These are phyloP conservation scores for Pleurotus tuber-regium DNA, from an alignment of 768 basidiomycete species.

Conservation along the genomic window DNA sequence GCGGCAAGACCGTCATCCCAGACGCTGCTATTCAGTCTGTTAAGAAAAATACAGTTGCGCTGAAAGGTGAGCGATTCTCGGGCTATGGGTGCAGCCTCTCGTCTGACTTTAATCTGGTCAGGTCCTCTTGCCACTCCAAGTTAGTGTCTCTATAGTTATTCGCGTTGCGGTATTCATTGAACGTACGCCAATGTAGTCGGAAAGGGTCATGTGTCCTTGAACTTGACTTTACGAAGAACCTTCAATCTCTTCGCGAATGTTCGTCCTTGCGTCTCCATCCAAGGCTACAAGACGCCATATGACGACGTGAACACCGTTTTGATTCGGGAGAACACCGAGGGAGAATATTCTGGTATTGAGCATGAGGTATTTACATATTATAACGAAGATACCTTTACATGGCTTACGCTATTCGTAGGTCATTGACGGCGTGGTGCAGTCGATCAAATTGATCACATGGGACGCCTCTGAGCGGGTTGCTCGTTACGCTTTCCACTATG, in stretches of 20 bases:
- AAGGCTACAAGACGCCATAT: constrained; percentile 97
- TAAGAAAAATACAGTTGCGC: constrained; percentile 95
- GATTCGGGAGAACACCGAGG: constrained; percentile 99
- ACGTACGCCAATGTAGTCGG: constrained; percentile 60
- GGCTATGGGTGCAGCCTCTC: too few relatives aligned
- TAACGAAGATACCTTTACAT: too few relatives aligned
- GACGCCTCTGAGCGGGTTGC: constrained; percentile 98
- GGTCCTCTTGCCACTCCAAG: constrained; percentile 97
- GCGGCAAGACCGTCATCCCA: constrained; percentile 96
- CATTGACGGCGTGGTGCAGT: constrained; percentile 97
- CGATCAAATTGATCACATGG: constrained; percentile 99
- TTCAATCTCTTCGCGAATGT: constrained; percentile 99
- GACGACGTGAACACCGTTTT: constrained; percentile 97
- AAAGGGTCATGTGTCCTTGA: constrained; percentile 98
- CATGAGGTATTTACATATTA: constrained; percentile 72
- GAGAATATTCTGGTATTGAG: constrained; percentile 99
- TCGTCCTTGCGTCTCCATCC: constrained; percentile 91
- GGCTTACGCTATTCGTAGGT: too few relatives aligned
- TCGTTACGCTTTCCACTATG: constrained; percentile 97
- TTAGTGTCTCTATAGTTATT: constrained; percentile 36
- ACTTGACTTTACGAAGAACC: constrained; percentile 93
- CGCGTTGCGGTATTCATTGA: background rate
- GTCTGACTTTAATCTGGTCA: too few relatives aligned
- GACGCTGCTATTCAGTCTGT: constrained; percentile 88
- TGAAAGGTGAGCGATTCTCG: constrained; percentile 69